These are phyloP conservation scores for Dryas octopetala DNA, from an alignment of 306 rosid species.

Conservation along the genomic window DNA sequence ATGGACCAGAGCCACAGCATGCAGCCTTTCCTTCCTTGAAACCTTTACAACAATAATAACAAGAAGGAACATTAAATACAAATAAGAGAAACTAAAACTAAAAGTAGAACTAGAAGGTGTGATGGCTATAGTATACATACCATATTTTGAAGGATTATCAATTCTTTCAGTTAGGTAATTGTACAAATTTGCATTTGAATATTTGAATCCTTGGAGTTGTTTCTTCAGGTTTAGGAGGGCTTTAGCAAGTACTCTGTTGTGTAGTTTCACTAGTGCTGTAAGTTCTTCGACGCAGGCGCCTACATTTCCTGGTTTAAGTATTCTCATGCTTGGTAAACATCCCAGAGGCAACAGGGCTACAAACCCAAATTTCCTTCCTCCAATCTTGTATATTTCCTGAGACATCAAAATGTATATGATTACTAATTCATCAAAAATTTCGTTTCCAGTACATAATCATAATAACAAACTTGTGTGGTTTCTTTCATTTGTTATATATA, in stretches of 20 bases:
- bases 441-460: not conserved
- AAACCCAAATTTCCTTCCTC: no score
- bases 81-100: not conserved
- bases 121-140: conserved; percentile 8
- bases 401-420: not conserved
- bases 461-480: no score
- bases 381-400: conserved; percentile 32
- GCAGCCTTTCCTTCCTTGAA: conserved; percentile 38
- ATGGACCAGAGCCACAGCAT: conserved; percentile 41
- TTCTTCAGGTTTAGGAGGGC: conserved; percentile 22
- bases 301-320: not conserved
- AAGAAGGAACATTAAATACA: no score
- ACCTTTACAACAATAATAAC: conserved; percentile 9
- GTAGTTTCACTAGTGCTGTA: conserved; percentile 26
- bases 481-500: no score
- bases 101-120: not conserved
- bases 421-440: not conserved
- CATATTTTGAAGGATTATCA: conserved; percentile 31
- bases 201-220: conserved; percentile 33
- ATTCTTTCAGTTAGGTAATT: conserved; percentile 10
- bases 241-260: conserved; percentile 18
- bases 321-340: conserved; percentile 20
- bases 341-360: conserved; percentile 24
- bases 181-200: conserved; percentile 27
- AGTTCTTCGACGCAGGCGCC: conserved; percentile 23